Evolutionary conservation across 306 rosid genomes (phyloP), one percentile per base, ranked within the genome.

Genomic region (Potentilla sterilis): DNA sequence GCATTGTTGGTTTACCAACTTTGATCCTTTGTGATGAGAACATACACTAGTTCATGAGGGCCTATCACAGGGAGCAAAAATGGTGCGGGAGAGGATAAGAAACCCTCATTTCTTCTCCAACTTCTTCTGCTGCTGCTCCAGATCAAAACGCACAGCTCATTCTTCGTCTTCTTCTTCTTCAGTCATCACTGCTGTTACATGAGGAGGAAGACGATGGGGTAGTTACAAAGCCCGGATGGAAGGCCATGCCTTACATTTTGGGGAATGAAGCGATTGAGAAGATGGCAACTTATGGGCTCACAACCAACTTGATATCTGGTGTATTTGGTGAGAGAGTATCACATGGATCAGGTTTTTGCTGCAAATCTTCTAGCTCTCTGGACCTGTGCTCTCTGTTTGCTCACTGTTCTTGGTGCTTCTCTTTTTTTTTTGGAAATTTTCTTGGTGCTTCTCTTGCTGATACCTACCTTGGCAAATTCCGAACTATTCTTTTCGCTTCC

Each of bases 291-390:
- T 79, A 5, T 69, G 89, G 89, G 59, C 47, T 88, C 79, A 79
- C 79, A 63, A 76, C 83, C 37, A 88, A 85, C 32, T 81, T 88
- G 16, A 73, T 84, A n/a, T n/a, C n/a, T n/a, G 72, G 85, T 88
- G 69, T 88, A 88, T 61, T 55, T 85, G 78, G 77, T 78, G 79
- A 80, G 22, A 63, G 89, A 81, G 67, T 83, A 57, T 73, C 74
- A 86, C 70, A 79, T 88, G 88, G 92, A 86, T 69, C 92, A 86
- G 51, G 86, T 88, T 12, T 7, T 41, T 64, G 84, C 89, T 62
- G 81, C 92, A 21, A 81, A 81, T 57, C 76, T 88, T 55, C n/a
- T 85, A 14, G 77, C 73, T 77, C 41, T 86, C 7, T 85, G 88
- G 89, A 1, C 16, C 2, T 87, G 80, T 52, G 9, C 66, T 16